A percentile compares a stretch with the other conserved stretches of the same genome.
phyloP scores from a whole-genome alignment of 2,329 filamentous ascomycete species.

The Scytalidium lignicola region DNA sequence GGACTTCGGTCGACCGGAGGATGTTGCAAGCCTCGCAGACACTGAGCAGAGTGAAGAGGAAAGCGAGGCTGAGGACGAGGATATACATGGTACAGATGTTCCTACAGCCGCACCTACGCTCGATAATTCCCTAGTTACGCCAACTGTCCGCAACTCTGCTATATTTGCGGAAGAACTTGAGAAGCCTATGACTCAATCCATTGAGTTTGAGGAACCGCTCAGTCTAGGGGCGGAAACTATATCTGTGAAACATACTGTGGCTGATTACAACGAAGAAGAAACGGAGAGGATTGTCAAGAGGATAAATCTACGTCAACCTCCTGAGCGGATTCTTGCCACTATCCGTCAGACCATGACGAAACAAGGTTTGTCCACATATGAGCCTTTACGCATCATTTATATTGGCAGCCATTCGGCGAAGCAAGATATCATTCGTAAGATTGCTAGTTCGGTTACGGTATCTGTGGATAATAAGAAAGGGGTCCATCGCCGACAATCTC shows the following conservation, averaged over 20 bases:
- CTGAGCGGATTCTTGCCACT: constrained; percentile 35
- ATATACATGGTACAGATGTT: constrained; percentile 9
- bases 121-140: constrained; percentile 23
- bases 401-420: constrained; percentile 37
- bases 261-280: constrained; percentile 36
- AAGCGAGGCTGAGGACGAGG: constrained; percentile 22
- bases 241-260: constrained; percentile 42
- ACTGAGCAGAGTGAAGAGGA: constrained; percentile 28
- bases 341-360: constrained; percentile 46
- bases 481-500: constrained; percentile 21
- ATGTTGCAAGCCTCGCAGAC: constrained; percentile 29
- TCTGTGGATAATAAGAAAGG: constrained; percentile 28
- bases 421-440: constrained; percentile 39
- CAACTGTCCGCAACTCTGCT: constrained; percentile 25
- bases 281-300: constrained; percentile 29
- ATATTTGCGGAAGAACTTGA: constrained; percentile 23
- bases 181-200: constrained; percentile 29
- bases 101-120: constrained; percentile 16
- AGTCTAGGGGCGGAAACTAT: constrained; percentile 33
- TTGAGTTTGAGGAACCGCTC: constrained; percentile 41
- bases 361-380: constrained; percentile 37
- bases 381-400: constrained; percentile 45
- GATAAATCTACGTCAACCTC: constrained; percentile 28
- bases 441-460: constrained; percentile 43
- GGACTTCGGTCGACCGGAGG: constrained; percentile 27